Conservation (phyloP, 1,139 yeast genomes). For the Yamadazyma friedrichii region DNA sequence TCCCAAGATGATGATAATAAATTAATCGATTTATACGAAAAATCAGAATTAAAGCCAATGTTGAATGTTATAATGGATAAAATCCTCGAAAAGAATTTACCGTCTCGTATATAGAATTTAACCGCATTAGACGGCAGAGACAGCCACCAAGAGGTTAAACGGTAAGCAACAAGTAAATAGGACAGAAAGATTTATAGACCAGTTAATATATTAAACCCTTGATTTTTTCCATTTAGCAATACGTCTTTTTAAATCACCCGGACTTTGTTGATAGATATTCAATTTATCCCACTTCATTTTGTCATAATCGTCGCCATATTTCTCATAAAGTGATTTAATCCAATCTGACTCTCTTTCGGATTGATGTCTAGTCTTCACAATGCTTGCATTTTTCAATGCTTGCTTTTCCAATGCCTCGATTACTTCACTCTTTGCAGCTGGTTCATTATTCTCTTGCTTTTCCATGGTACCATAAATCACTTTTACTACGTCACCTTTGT, state of each 20-base stretch:
- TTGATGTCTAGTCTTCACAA: constrained; percentile 52
- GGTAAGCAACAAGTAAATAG: not conserved
- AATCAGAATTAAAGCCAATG: constrained; percentile 42
- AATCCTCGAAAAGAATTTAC: constrained; percentile 37
- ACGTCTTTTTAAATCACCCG: constrained; percentile 77
- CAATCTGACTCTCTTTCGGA: constrained; percentile 76
- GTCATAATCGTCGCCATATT: constrained; percentile 84
- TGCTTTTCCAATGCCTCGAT: constrained; percentile 67
- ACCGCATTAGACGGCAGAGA: not conserved
- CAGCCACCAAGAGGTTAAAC: not conserved
- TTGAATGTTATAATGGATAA: constrained; percentile 51
- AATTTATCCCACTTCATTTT: constrained; percentile 92
- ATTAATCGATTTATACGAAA: constrained; percentile 36
- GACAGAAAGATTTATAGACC: constrained; percentile 1
- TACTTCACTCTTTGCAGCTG: constrained; percentile 41
- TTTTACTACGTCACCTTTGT: constrained; percentile 64
- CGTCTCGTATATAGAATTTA: constrained; percentile 24
- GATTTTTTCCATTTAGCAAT: constrained; percentile 62
- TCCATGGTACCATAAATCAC: constrained; percentile 70
- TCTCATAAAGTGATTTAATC: constrained; percentile 61
- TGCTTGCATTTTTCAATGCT: constrained; percentile 51
- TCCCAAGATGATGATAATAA: constrained; percentile 17
- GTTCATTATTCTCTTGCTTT: constrained; percentile 10
- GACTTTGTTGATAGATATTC: constrained; percentile 78
- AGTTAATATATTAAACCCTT: constrained; percentile 22